Conservation (phyloP, 441 rosid species). For the Melastoma candidum region DNA sequence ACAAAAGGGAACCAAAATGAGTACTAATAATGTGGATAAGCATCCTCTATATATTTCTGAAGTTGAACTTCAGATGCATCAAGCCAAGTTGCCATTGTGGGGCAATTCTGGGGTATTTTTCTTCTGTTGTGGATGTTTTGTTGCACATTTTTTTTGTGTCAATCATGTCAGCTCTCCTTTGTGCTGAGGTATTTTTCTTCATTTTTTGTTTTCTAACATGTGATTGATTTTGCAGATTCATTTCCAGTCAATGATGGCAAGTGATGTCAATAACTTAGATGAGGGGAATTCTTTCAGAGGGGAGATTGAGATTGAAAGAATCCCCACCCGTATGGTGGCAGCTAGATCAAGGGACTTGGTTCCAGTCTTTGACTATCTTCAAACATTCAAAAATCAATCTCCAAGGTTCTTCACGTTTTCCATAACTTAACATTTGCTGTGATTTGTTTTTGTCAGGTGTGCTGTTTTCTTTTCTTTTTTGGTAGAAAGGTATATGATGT, state of each 20-base stretch:
- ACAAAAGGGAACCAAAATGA: conserved; percentile 21
- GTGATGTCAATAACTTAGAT: conserved; percentile 17
- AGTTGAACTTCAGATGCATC: conserved; percentile 68
- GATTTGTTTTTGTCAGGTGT: too few species aligned
- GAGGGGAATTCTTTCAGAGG: conserved; percentile 36
- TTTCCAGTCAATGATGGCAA: conserved; percentile 42
- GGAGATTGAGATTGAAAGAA: conserved; percentile 61
- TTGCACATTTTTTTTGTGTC: neutral
- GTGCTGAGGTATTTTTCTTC: neutral
- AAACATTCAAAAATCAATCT: conserved; percentile 29
- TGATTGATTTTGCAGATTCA: conserved; percentile 34
- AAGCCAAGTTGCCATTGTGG: conserved; percentile 42
- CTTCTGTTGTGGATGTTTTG: neutral
- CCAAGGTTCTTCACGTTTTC: conserved; percentile 28
- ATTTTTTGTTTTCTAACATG: conserved; percentile 10
- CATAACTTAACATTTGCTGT: neutral
- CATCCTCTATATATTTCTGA: conserved; percentile 63
- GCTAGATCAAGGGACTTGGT: conserved; percentile 59
- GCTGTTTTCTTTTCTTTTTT: too few species aligned
- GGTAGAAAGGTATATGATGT: too few species aligned
- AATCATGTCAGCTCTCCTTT: too few species aligned
- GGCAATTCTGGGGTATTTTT: conserved; percentile 48
- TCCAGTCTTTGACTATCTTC: conserved; percentile 53
- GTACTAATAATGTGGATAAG: conserved; percentile 34
- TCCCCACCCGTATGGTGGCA: conserved; percentile 50